These are phyloP conservation scores for Mycena metata DNA, from an alignment of 768 basidiomycete species.

Conservation along the genomic window DNA sequence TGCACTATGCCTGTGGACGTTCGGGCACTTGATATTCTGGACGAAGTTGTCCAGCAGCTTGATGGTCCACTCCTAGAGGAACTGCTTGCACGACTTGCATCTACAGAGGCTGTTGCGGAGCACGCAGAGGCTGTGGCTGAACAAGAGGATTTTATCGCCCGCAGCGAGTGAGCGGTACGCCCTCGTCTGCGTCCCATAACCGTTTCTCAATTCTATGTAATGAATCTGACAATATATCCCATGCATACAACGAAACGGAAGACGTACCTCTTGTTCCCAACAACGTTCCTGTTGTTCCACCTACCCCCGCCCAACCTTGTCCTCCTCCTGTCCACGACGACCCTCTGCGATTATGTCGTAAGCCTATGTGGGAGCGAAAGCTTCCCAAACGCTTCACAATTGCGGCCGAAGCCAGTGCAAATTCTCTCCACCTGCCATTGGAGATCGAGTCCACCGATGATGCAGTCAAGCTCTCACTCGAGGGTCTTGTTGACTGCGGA, in stretches of 20 bases:
- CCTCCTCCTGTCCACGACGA: too few relatives aligned
- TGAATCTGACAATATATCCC: background rate
- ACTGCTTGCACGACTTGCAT: too few relatives aligned
- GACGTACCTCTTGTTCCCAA: background rate
- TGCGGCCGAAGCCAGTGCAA: background rate
- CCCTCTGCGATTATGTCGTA: too few relatives aligned
- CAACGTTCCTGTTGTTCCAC: too few relatives aligned
- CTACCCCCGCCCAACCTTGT: too few relatives aligned
- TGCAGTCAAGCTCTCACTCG: background rate
- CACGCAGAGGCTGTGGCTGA: too few relatives aligned
- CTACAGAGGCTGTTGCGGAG: too few relatives aligned
- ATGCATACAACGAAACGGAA: background rate
- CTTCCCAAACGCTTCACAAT: slow-evolving; percentile 5
- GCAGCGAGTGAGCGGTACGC: background rate
- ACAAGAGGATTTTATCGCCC: background rate
- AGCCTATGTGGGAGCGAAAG: slow-evolving; percentile 8
- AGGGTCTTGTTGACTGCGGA: slow-evolving; percentile 35
- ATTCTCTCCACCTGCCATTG: slow-evolving; percentile 14
- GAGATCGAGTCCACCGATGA: slow-evolving; percentile 19
- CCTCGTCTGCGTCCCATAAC: background rate
- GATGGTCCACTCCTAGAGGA: too few relatives aligned
- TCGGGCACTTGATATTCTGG: too few relatives aligned
- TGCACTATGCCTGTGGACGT: background rate
- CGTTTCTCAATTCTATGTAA: background rate
- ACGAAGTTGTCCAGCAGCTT: too few relatives aligned